A percentile compares a stretch with the other conserved stretches of the same genome.
Conservation (phyloP, 495 filamentous ascomycete genomes). For the Hyphodiscus hymeniophilus region DNA sequence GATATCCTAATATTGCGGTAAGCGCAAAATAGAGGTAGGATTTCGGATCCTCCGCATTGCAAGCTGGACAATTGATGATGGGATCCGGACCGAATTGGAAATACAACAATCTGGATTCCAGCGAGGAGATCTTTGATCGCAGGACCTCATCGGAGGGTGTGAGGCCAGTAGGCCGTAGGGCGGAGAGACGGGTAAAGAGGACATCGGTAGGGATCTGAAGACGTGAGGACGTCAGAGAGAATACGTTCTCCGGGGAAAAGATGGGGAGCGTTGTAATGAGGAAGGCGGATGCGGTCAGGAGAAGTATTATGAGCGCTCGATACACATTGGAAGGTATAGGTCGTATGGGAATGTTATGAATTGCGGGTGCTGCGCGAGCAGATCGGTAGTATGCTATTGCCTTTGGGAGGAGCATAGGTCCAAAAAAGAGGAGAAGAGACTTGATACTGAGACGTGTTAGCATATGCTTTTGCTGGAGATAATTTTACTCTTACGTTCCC, state of each 20-base stretch:
- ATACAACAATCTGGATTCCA: conserved; percentile 71
- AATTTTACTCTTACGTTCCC: conserved; percentile 24
- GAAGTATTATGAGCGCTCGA: conserved; percentile 54
- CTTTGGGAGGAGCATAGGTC: conserved; percentile 72
- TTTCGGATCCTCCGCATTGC: conserved; percentile 59
- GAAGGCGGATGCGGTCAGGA: conserved; percentile 45
- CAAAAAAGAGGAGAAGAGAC: conserved; percentile 77
- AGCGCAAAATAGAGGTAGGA: conserved; percentile 77
- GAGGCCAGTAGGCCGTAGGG: conserved; percentile 45
- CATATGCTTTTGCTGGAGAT: neutral
- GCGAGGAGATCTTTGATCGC: conserved; percentile 54
- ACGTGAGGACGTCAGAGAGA: conserved; percentile 66
- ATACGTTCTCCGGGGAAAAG: conserved; percentile 75
- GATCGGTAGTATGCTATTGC: conserved; percentile 62
- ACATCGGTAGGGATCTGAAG: conserved; percentile 78
- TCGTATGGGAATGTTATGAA: conserved; percentile 45
- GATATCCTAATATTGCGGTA: conserved; percentile 63
- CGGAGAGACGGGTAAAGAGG: conserved; percentile 70
- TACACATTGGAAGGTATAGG: conserved; percentile 45
- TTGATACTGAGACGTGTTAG: conserved; percentile 47
- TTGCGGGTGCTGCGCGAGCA: conserved; percentile 36
- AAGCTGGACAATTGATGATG: conserved; percentile 70
- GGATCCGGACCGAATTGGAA: conserved; percentile 69
- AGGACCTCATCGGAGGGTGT: conserved; percentile 56
- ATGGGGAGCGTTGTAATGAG: conserved; percentile 55